Evolutionary conservation across 1,284 basidiomycete species (phyloP).

Genomic region (Malassezia psittaci): DNA sequence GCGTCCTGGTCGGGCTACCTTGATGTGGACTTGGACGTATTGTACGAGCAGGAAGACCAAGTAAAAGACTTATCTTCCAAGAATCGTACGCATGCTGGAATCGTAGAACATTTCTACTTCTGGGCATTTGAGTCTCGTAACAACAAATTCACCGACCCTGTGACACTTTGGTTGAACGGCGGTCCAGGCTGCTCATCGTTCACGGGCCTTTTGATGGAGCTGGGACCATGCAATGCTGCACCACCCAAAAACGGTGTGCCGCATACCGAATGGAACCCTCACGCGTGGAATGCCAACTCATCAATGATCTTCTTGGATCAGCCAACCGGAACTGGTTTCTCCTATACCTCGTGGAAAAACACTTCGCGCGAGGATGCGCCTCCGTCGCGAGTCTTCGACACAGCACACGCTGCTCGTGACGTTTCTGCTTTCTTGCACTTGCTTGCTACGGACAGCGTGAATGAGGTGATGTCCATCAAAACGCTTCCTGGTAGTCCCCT

Average conservation of each 20-base stretch:
- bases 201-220: constrained; percentile 42
- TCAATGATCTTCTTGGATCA: constrained; percentile 44
- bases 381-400: constrained; percentile 30
- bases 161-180: constrained; percentile 44
- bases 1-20: constrained; percentile 43
- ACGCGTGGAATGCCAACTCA: constrained; percentile 40
- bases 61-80: not conserved
- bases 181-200: constrained; percentile 42
- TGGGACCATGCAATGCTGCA: constrained; percentile 42
- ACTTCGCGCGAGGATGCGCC: constrained; percentile 25
- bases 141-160: constrained; percentile 34
- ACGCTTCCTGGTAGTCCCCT: constrained; percentile 11
- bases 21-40: constrained; percentile 41
- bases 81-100: constrained; percentile 13
- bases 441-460: constrained; percentile 30
- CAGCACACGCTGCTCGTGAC: constrained; percentile 34
- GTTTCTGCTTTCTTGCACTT: constrained; percentile 43
- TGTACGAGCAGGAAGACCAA: constrained; percentile 21
- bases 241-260: constrained; percentile 23
- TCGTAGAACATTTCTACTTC: constrained; percentile 47
- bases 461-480: not conserved
- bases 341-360: constrained; percentile 44
- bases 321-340: constrained; percentile 42
- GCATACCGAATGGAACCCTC: constrained; percentile 32
- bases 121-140: constrained; percentile 44